Conservation (phyloP, 2,329 filamentous ascomycete species). For the Hypoxylon sp. region DNA sequence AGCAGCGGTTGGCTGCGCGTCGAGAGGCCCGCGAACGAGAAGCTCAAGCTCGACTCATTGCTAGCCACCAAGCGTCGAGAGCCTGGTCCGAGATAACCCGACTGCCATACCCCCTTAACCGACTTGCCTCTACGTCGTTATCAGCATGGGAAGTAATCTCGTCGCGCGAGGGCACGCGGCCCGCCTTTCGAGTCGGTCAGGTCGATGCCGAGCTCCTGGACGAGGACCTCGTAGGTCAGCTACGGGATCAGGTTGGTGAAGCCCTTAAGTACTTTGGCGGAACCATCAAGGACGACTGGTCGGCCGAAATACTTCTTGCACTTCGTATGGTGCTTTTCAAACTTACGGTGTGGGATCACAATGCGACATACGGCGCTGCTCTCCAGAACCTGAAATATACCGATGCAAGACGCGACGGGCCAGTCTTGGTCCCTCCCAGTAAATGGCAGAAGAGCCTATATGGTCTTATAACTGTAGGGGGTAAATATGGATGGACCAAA, state of each 20-base stretch:
- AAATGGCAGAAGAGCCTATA: constrained; percentile 86
- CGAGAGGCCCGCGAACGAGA: constrained; percentile 80
- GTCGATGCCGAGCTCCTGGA: constrained; percentile 96
- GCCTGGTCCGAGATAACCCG: constrained; percentile 67
- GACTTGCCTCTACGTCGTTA: constrained; percentile 62
- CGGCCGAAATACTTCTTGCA: constrained; percentile 82
- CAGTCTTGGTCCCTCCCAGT: constrained; percentile 77
- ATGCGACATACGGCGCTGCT: constrained; percentile 92
- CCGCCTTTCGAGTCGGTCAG: constrained; percentile 93
- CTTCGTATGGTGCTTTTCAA: constrained; percentile 90
- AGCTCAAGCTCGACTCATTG: constrained; percentile 67
- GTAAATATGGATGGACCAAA: constrained; percentile 89
- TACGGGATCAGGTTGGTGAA: constrained; percentile 88
- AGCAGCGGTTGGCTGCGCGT: constrained; percentile 85
- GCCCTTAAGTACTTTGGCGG: constrained; percentile 86
- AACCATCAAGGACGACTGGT: constrained; percentile 86
- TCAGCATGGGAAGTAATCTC: constrained; percentile 77
- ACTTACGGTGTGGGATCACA: constrained; percentile 94
- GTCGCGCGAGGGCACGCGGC: constrained; percentile 81
- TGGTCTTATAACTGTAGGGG: constrained; percentile 86
- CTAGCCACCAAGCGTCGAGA: constrained; percentile 65
- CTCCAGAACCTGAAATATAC: constrained; percentile 92
- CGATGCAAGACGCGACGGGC: constrained; percentile 77
- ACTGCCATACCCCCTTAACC: constrained; percentile 73
- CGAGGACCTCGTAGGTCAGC: constrained; percentile 87